Percentiles rank a stretch among this genome's conserved stretches.
Conservation (phyloP, 331 rosid species). For the Erythrophleum ivorense region DNA sequence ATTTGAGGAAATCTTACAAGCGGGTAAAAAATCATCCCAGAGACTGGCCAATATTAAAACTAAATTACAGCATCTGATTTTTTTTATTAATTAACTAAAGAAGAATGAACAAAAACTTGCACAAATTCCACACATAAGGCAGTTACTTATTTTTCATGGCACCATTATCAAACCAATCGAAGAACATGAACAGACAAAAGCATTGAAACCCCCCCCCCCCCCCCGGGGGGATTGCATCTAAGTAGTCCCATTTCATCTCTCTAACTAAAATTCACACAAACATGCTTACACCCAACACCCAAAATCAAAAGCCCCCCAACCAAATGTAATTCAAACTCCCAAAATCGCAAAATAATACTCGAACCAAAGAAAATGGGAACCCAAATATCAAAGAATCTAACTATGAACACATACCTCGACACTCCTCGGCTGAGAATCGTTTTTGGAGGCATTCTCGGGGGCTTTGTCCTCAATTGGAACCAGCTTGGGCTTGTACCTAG, state of each 20-base stretch:
- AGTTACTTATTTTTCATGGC: neutral
- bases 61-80: neutral
- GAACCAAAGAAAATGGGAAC: neutral
- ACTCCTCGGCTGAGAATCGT: constrained; percentile 21
- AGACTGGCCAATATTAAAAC: neutral
- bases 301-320: too few species aligned
- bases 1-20: constrained; percentile 8
- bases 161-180: neutral
- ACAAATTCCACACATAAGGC: neutral
- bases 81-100: neutral
- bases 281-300: too few species aligned
- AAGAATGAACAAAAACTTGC: neutral
- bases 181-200: neutral
- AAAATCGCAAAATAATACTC: too few species aligned
- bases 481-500: constrained; percentile 48
- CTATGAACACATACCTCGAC: constrained; percentile 32
- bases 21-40: neutral
- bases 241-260: neutral
- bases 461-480: constrained; percentile 26
- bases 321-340: neutral
- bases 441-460: neutral
- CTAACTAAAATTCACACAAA: too few species aligned
- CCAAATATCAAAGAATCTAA: neutral
- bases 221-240: neutral
- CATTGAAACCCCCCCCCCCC: neutral